Evolutionary conservation across 2,329 filamentous ascomycete species (phyloP).

Genomic region (Mycosphaerella sp.): DNA sequence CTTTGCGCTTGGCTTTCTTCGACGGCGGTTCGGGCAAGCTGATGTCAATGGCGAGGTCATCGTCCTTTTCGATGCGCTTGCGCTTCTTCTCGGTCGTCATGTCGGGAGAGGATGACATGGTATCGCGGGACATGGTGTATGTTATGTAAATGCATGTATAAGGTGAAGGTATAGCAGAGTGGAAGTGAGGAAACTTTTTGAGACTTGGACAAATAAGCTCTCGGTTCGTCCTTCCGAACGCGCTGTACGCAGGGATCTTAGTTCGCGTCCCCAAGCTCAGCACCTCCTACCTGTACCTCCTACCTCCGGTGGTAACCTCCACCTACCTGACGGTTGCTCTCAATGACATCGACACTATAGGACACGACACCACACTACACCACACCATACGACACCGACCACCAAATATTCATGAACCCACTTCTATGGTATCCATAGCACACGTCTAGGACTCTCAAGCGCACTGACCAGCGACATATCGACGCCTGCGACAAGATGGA

Average conservation of each 20-base stretch:
- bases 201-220: background rate
- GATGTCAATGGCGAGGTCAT: conserved; percentile 77
- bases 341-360: background rate
- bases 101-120: conserved; percentile 16
- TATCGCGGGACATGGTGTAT: background rate
- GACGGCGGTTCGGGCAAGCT: conserved; percentile 86
- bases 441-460: background rate
- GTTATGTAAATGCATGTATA: background rate
- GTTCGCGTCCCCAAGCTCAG: background rate
- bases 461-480: no score
- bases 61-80: conserved; percentile 52
- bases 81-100: conserved; percentile 49
- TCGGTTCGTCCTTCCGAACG: background rate
- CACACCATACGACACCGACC: background rate
- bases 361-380: background rate
- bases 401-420: background rate
- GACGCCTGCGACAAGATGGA: no score
- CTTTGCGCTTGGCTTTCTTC: conserved; percentile 81
- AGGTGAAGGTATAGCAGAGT: background rate
- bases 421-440: background rate
- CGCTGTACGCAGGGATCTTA: conserved; percentile 5
- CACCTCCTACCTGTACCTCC: background rate
- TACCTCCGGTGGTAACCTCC: background rate
- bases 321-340: background rate
- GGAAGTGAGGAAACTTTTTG: background rate